Evolutionary conservation across 2,329 filamentous ascomycete species (phyloP).

Genomic region (Fusarium cicatricum): DNA sequence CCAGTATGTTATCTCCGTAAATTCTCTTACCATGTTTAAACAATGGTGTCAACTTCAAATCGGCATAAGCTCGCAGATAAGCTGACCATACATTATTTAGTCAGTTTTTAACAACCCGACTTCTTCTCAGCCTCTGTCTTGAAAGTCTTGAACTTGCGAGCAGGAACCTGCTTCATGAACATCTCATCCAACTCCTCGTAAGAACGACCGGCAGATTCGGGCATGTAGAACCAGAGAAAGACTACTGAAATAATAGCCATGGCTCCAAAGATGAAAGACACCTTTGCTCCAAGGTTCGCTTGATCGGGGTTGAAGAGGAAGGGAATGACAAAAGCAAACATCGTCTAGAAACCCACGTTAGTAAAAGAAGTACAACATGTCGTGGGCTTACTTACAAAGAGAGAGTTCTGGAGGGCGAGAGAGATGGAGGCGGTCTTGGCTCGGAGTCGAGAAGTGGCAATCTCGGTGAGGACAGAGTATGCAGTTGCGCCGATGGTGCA

Average conservation of each 20-base stretch:
- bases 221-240: constrained; percentile 50
- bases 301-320: constrained; percentile 34
- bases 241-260: constrained; percentile 43
- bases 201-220: constrained; percentile 42
- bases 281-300: constrained; percentile 34
- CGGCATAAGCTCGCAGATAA: too few relatives aligned
- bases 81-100: too few relatives aligned
- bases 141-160: constrained; percentile 39
- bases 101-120: background rate
- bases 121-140: constrained; percentile 24
- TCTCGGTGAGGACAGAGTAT: constrained; percentile 27
- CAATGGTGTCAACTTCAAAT: too few relatives aligned
- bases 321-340: constrained; percentile 35
- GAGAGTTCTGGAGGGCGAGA: constrained; percentile 23
- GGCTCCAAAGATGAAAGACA: constrained; percentile 45
- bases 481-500: constrained; percentile 33
- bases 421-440: constrained; percentile 30
- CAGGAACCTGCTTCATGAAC: constrained; percentile 38
- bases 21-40: too few relatives aligned
- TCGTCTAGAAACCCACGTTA: constrained; percentile 9
- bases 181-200: constrained; percentile 42
- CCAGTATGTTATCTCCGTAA: too few relatives aligned
- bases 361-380: background rate
- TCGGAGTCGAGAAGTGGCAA: constrained; percentile 28
- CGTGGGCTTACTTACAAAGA: constrained; percentile 19